Percentiles rank a stretch among this genome's conserved stretches.
Conservation (phyloP, 148 eudicot species). For the Fagopyrum tataricum region DNA sequence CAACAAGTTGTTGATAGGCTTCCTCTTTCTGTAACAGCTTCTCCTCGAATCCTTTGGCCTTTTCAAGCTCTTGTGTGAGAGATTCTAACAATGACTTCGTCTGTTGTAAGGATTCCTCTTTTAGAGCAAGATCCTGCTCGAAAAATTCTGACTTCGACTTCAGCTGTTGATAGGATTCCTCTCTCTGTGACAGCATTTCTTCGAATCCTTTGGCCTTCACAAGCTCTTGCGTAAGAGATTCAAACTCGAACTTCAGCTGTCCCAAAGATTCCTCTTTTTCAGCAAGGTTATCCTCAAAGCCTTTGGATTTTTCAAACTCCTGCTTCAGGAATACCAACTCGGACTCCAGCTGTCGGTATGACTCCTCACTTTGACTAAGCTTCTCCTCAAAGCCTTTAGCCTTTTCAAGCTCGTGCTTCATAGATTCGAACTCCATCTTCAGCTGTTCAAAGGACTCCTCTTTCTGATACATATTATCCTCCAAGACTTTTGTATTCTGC, state of each 20-base stretch:
- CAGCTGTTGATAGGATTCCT: slow-evolving; percentile 22
- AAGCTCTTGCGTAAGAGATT: slow-evolving; percentile 34
- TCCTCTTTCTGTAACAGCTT: slow-evolving; percentile 18
- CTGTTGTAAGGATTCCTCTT: slow-evolving; percentile 47
- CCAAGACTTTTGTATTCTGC: slow-evolving; percentile 18
- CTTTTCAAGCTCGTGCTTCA: slow-evolving; percentile 46
- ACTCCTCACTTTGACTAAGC: slow-evolving; percentile 19
- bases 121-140: slow-evolving; percentile 43
- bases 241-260: slow-evolving; percentile 2
- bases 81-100: slow-evolving; percentile 50
- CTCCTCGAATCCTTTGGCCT: slow-evolving; percentile 33
- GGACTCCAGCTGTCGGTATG: slow-evolving; percentile 36
- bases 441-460: slow-evolving; percentile 26
- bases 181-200: neutral
- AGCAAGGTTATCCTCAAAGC: neutral
- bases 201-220: neutral
- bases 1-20: slow-evolving; percentile 17
- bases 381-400: slow-evolving; percentile 43
- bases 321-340: slow-evolving; percentile 63
- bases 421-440: slow-evolving; percentile 39
- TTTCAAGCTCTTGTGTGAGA: slow-evolving; percentile 18
- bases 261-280: neutral
- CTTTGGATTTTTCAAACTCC: slow-evolving; percentile 31
- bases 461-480: slow-evolving; percentile 26
- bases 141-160: slow-evolving; percentile 46